phyloP scores from a whole-genome alignment of 2,329 filamentous ascomycete species.

The Talaromyces pinophilus region DNA sequence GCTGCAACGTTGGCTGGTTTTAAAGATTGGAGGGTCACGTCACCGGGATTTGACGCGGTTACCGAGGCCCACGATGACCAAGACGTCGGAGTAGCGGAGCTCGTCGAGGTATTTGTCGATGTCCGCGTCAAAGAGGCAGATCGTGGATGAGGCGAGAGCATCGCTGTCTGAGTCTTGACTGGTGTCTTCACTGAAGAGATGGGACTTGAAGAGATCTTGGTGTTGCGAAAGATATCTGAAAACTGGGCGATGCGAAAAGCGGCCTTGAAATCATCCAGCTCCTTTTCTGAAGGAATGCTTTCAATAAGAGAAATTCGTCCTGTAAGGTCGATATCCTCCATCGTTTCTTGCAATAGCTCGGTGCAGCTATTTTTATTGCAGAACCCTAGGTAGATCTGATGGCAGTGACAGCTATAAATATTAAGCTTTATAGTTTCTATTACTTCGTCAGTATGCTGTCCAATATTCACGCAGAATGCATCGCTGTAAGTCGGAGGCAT shows the following conservation, averaged over 20 bases:
- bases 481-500: conserved; percentile 27
- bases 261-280: conserved; percentile 50
- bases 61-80: conserved; percentile 39
- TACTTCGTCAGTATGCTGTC: conserved; percentile 31
- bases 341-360: conserved; percentile 53
- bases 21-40: conserved; percentile 42
- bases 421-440: conserved; percentile 57
- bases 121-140: conserved; percentile 36
- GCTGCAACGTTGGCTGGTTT: conserved; percentile 33
- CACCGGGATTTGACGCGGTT: conserved; percentile 40
- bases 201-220: conserved; percentile 49
- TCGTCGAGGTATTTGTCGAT: conserved; percentile 45
- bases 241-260: conserved; percentile 55
- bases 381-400: conserved; percentile 62
- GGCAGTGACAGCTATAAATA: conserved; percentile 61
- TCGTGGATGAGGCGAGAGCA: conserved; percentile 40
- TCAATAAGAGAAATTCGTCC: conserved; percentile 58
- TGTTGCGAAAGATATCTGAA: conserved; percentile 55
- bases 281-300: conserved; percentile 57
- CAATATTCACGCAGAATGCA: conserved; percentile 3
- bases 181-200: conserved; percentile 29
- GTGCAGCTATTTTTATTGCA: conserved; percentile 59
- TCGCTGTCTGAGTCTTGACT: conserved; percentile 33
- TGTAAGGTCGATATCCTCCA: conserved; percentile 47
- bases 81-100: conserved; percentile 31